Evolutionary conservation across 2,329 filamentous ascomycete species (phyloP), one percentile per base, ranked within the genome.

Genomic region (Epichloe gansuensis): DNA sequence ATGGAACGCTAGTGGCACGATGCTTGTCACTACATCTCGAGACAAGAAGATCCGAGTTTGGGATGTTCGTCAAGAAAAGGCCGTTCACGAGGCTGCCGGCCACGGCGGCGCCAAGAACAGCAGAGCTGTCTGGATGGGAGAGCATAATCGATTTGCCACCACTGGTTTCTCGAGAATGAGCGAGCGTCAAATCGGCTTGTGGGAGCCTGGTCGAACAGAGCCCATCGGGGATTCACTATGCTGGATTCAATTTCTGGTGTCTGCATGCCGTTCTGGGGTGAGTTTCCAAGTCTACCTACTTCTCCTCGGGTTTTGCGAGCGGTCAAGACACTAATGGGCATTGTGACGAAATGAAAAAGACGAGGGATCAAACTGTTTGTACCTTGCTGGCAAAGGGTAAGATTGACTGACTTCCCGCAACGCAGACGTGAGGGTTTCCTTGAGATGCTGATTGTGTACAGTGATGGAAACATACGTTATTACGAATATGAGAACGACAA

Each of bases 131-230:
- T 98, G 93, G 93, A 80, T 98, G 78, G 93, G 91, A 65, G 93
- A 97, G 71, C 89, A 94, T 65, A 94, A 97, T 72, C 84, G 91
- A 59, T 85, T 98, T 63, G 93, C 88, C 51, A 97, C 93, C 2
- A 97, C 93, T 5, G 93, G 93, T 58, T 98, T 98, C 77, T 96
- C 91, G 49, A 87, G 85, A 67, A 97, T 97, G 93, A 97, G 93
- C 67, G 93, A 98, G 72, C 84, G 93, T 51, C 93, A 98, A 69
- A 78, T 98, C 60, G 93, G 88, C 51, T 77, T 98, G 39, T 98
- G 93, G 93, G 93, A 98, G 74, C 83, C 90, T 47, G 87, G 91
- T 61, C 85, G 82, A 58, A 81, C 83, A 38, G 85, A 94, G 62
- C 93, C 93, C 48, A 85, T 97, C 62, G 90, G 88, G 91, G 90